Evolutionary conservation across 768 basidiomycete species (phyloP).

Genomic region (Rubroboletus satanas): DNA sequence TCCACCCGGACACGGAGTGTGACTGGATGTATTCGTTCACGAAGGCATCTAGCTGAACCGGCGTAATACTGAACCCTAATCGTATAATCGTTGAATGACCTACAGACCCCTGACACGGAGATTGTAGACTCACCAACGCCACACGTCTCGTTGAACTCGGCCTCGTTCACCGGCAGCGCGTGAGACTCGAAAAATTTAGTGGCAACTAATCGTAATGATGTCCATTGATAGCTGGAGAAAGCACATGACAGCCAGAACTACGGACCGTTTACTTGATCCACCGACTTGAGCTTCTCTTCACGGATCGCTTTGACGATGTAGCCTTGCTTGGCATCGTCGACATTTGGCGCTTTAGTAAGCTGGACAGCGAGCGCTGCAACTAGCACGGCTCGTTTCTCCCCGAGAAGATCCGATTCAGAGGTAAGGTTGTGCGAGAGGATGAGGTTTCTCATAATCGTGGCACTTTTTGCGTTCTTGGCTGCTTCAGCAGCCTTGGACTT

Average conservation of each 20-base stretch:
- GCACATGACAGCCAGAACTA: slow-evolving; percentile 1
- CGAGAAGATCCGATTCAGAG: slow-evolving; percentile 39
- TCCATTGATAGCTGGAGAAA: slow-evolving; percentile 1
- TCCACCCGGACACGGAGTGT: slow-evolving; percentile 66
- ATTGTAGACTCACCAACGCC: slow-evolving; percentile 71
- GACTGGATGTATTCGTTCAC: slow-evolving; percentile 57
- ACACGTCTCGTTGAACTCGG: slow-evolving; percentile 71
- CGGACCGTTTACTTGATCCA: slow-evolving; percentile 86
- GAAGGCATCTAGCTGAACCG: slow-evolving; percentile 54
- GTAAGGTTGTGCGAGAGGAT: slow-evolving; percentile 54
- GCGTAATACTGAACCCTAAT: slow-evolving; percentile 74
- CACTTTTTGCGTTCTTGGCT: slow-evolving; percentile 75
- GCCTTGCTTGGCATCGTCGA: slow-evolving; percentile 52
- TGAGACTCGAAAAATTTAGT: slow-evolving; percentile 68
- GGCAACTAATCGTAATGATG: slow-evolving; percentile 36
- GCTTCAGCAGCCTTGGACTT: slow-evolving; percentile 79
- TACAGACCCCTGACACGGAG: background rate
- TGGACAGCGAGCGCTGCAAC: slow-evolving; percentile 63
- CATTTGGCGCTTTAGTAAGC: slow-evolving; percentile 48
- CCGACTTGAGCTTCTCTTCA: slow-evolving; percentile 68
- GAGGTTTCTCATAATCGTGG: slow-evolving; percentile 62
- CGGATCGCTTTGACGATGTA: slow-evolving; percentile 68
- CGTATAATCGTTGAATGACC: background rate
- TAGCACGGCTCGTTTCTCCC: slow-evolving; percentile 75
- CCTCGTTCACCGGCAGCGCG: slow-evolving; percentile 56